Percentiles rank a stretch among this genome's conserved stretches.
Conservation (phyloP, 257 asterid genomes). For the Solanum chilense region DNA sequence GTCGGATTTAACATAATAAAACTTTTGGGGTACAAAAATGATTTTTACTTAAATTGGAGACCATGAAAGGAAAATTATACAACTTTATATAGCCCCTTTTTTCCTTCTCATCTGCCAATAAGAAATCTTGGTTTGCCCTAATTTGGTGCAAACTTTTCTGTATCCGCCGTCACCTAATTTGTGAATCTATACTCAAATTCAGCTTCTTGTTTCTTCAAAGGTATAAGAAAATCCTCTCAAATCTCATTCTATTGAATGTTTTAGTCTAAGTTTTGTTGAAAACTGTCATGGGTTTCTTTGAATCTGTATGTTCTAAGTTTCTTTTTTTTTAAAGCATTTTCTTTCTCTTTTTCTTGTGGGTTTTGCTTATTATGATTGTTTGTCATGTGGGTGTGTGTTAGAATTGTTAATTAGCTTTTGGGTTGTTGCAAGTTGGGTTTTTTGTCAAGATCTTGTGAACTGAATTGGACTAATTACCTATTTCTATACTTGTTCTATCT, state of each 20-base stretch:
- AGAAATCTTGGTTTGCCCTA: not conserved
- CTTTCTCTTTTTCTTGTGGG: not conserved
- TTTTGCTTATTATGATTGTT: not conserved
- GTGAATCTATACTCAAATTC: not conserved
- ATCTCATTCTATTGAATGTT: not conserved
- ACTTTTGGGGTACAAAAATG: not conserved
- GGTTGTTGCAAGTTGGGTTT: not conserved
- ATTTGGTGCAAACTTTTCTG: not conserved
- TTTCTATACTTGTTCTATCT: not conserved
- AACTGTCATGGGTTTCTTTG: not conserved
- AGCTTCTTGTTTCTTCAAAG: not conserved
- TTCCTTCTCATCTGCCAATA: not conserved
- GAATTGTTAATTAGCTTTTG: not conserved
- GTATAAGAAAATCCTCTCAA: not conserved
- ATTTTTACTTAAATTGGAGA: not conserved
- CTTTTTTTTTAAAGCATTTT: not conserved
- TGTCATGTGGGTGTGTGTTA: not conserved
- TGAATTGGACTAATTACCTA: not conserved
- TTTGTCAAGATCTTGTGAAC: not conserved
- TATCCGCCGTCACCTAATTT: not conserved
- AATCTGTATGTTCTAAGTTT: not conserved
- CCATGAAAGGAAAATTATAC: not conserved
- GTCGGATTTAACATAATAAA: not conserved
- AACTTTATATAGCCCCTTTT: not conserved
- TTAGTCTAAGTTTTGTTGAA: not conserved